Base-by-base conservation (phyloP, 345 rosid genomes). In the Rhodomyrtus tomentosa region DNA sequence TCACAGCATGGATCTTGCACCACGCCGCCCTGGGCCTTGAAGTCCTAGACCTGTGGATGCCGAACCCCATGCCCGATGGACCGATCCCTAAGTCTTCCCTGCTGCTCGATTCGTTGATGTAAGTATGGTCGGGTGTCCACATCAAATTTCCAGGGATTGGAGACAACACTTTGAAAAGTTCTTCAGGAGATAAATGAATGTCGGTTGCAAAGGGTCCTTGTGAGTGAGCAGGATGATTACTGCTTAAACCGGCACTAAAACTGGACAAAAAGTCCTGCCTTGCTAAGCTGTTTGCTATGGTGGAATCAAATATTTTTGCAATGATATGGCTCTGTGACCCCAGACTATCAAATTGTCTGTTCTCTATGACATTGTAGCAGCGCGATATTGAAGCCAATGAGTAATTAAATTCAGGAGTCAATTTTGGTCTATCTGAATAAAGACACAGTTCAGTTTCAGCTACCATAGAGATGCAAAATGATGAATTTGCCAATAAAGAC, bases 1-100 rank as follows among this genome's bases (percentile, higher is more conserved):
- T 55, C 38, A 90, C 94, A 16, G 98, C 94, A 54, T 93, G 85
- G 36, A 95, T 83, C 91, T 92, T 93, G 82, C 93, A 90, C 99
- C 99, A 93, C 16, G 93, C 83, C 6, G 87, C 94, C 87, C 85
- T 92, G 0, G 94, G 89, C 56, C 87, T 88, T 79, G 89, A 84
- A 20, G 82, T 83, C 52, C 85, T 88, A 12, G 85, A 86, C 56
- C 85, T 18, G 74, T 38, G 88, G 76, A 88, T 81, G 62, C 87
- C 74, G 10, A 59, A 83, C 50, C 81, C 79, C 4, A 86, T 88
- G 82, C 32, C 1, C n/a, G 85, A 62, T 29, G 74, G 42, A 62
- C 74, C 3, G 42, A 56, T 56, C 53, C 53, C 18, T 5, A 51
- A 51, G 15, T 32, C 24, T 29, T 45, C 45, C 48, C 22, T 48